Evolutionary conservation across 2,329 filamentous ascomycete genomes (phyloP), one percentile per base, ranked within the genome.

Genomic region (Fusarium sp.): DNA sequence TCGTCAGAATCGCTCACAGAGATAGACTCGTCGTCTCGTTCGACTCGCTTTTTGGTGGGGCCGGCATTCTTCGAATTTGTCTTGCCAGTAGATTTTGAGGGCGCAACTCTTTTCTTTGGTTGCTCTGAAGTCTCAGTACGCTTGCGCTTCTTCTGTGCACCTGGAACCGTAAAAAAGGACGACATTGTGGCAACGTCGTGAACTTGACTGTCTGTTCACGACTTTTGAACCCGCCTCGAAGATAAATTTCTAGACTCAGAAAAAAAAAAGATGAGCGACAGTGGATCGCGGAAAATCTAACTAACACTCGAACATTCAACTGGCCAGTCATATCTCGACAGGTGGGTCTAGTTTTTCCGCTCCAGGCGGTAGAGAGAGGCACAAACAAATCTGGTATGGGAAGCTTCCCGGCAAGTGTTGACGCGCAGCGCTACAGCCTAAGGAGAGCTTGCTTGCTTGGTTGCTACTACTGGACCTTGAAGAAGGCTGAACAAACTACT

Each of bases 101-200:
- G 84, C 74, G 87, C 87, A 69, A 87, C 78, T 81, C 89, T 86
- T 80, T 91, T 92, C 82, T 91, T 91, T 5, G 90, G 88, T 11
- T 82, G 83, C 57, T 90, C 87, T 22, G 85, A 80, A 33, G 87
- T 87, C 64, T 85, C 82, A 12, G 86, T 79, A 70, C 95, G 89
- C 87, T 98, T 98, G 78, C 96, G 89, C 88, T 98, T 98, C 85
- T 94, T 94, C 80, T 96, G 93, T 57, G 93, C 92, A 45, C 93
- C 93, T 11, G 96, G 95, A 44, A 92, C 87, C 58, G 95, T 98
- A 84, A 99, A 99, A 84, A 98, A 99, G 44, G 95, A 98, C 79
- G 96, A 97, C 95, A 97, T 97, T 75, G 75, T 85, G 77, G 78
- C 72, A 76, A 66, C 51, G 69, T 60, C 73, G 73, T 63, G 60